Conservation (phyloP, 2,329 filamentous ascomycete species). For the Claviceps quebecensis region DNA sequence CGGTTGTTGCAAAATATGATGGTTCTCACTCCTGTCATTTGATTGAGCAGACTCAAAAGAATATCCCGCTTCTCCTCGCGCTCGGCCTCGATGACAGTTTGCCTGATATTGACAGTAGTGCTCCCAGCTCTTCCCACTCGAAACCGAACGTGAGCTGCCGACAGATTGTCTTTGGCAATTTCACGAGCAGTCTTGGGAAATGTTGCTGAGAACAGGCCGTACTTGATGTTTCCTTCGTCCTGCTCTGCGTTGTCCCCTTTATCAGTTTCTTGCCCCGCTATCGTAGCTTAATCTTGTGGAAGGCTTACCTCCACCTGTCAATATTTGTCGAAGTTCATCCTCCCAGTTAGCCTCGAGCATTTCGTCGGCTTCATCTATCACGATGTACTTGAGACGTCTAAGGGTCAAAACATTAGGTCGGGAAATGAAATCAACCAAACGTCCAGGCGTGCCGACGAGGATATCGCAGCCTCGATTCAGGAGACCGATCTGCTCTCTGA, state of each 20-base stretch:
- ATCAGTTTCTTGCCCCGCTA: neutral
- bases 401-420: constrained; percentile 56
- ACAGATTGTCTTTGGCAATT: constrained; percentile 63
- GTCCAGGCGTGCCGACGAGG: constrained; percentile 76
- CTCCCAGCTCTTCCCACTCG: constrained; percentile 78
- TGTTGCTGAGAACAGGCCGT: constrained; percentile 86
- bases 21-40: constrained; percentile 59
- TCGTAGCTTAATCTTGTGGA: constrained; percentile 3
- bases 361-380: constrained; percentile 94
- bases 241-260: constrained; percentile 40
- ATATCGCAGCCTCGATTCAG: constrained; percentile 78
- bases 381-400: constrained; percentile 60
- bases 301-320: constrained; percentile 63
- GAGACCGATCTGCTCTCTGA: constrained; percentile 55
- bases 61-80: constrained; percentile 52
- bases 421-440: constrained; percentile 71
- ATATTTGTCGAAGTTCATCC: constrained; percentile 58
- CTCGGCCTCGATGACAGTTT: constrained; percentile 58
- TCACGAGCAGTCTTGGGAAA: constrained; percentile 71
- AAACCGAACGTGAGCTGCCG: constrained; percentile 62
- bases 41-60: constrained; percentile 57
- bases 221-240: constrained; percentile 54
- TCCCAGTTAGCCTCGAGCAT: constrained; percentile 73
- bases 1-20: constrained; percentile 86
- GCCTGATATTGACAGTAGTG: constrained; percentile 68